phyloP scores from a whole-genome alignment of 202 grass and related monocot genomes.

The Zizania palustris region DNA sequence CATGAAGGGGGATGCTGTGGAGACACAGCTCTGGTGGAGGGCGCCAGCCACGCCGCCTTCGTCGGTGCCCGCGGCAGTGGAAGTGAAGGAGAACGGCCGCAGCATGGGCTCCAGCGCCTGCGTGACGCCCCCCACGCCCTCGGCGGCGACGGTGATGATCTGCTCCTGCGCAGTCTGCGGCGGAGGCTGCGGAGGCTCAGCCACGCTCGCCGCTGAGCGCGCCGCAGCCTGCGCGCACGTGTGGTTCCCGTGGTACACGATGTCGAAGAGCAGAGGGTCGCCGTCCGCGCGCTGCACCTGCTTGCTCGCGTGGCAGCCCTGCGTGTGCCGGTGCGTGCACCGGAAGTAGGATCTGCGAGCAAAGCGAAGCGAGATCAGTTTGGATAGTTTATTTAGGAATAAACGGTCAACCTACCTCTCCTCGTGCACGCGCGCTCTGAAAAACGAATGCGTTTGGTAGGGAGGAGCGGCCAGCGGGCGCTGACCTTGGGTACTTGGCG shows the following conservation, averaged over 20 bases:
- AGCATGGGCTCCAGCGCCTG: background rate
- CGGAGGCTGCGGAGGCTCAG: background rate
- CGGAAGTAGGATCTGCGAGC: conserved; percentile 79
- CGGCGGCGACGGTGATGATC: background rate
- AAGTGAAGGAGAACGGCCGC: conserved; percentile 26
- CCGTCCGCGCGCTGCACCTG: conserved; percentile 82
- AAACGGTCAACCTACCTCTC: too few relatives aligned
- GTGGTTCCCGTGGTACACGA: conserved; percentile 74
- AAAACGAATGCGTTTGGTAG: too few relatives aligned
- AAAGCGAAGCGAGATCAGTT: background rate
- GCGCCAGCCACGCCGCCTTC: background rate
- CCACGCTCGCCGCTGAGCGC: background rate
- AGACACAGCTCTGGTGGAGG: conserved; percentile 7
- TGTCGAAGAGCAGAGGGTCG: conserved; percentile 68
- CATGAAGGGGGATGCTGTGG: conserved; percentile 5
- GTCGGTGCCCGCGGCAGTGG: background rate
- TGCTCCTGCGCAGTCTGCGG: conserved; percentile 2
- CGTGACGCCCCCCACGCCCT: background rate
- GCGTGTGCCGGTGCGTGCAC: conserved; percentile 78
- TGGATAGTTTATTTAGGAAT: background rate
- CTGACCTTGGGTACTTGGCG: conserved; percentile 86
- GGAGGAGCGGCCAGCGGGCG: background rate
- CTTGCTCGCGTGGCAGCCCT: conserved; percentile 73
- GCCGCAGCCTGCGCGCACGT: conserved; percentile 49
- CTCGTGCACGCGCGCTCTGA: too few relatives aligned